A percentile compares a stretch with the other conserved stretches of the same genome.
phyloP scores from a whole-genome alignment of 1,139 yeast genomes.

The Debaryomyces fabryi region DNA sequence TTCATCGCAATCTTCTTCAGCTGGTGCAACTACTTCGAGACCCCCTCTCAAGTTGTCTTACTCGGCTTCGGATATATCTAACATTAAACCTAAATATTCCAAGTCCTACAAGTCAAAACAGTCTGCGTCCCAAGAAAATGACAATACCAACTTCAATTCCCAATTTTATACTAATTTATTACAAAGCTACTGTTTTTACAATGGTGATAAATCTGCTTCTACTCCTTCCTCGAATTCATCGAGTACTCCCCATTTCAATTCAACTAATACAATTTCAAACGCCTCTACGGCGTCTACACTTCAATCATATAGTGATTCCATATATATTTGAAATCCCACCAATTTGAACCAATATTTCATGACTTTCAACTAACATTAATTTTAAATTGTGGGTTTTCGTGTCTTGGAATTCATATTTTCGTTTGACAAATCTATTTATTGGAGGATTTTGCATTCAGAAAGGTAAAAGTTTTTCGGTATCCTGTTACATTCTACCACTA shows the following conservation, averaged over 20 bases:
- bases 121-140: slow-evolving; percentile 4
- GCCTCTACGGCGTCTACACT: slow-evolving; percentile 30
- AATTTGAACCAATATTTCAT: neutral
- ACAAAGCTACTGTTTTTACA: slow-evolving; percentile 37
- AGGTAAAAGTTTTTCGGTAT: slow-evolving; percentile 1
- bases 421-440: neutral
- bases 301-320: slow-evolving; percentile 37
- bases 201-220: slow-evolving; percentile 19
- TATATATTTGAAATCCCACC: slow-evolving; percentile 23
- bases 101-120: slow-evolving; percentile 23
- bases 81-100: slow-evolving; percentile 21
- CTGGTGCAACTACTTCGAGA: slow-evolving; percentile 16
- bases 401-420: neutral
- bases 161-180: slow-evolving; percentile 35
- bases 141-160: slow-evolving; percentile 21
- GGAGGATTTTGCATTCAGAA: neutral
- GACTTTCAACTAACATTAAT: neutral
- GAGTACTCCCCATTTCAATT: slow-evolving; percentile 9
- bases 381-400: neutral
- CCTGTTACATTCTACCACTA: neutral
- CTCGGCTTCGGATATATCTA: slow-evolving; percentile 29
- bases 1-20: neutral
- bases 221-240: neutral
- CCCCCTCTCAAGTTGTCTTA: slow-evolving; percentile 30
- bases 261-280: slow-evolving; percentile 8